Percentiles rank a stretch among this genome's conserved stretches.
phyloP scores from a whole-genome alignment of 441 rosid species.

The Kokia cookei region DNA sequence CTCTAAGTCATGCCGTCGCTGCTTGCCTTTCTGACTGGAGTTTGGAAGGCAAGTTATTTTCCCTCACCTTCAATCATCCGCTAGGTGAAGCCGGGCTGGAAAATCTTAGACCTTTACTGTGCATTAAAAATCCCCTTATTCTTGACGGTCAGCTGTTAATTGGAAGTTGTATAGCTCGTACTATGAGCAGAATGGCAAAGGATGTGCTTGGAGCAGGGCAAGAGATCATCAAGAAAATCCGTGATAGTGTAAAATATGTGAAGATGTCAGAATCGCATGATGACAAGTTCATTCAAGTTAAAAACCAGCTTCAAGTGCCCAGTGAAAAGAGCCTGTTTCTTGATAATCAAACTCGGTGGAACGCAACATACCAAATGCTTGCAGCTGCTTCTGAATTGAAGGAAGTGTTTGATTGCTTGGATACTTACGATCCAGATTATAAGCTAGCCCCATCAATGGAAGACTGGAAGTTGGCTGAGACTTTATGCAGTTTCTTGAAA shows the following conservation, averaged over 20 bases:
- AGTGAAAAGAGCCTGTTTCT: conserved; percentile 57
- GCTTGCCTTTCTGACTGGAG: conserved; percentile 82
- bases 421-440: conserved; percentile 73
- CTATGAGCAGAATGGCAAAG: conserved; percentile 49
- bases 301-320: conserved; percentile 81
- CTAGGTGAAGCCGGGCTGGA: conserved; percentile 48
- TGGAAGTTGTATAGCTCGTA: conserved; percentile 58
- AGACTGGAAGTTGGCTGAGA: conserved; percentile 65
- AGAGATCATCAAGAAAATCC: conserved; percentile 57
- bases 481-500: conserved; percentile 54
- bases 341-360: conserved; percentile 74
- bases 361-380: conserved; percentile 78
- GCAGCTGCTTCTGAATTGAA: conserved; percentile 73
- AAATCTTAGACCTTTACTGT: conserved; percentile 60
- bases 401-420: conserved; percentile 85
- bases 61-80: conserved; percentile 55
- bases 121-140: conserved; percentile 59
- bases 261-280: conserved; percentile 80
- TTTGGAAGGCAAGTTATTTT: conserved; percentile 72
- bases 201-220: conserved; percentile 47
- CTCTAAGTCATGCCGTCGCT: conserved; percentile 73
- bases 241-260: conserved; percentile 79
- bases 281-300: conserved; percentile 79
- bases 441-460: conserved; percentile 62
- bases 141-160: conserved; percentile 76